These are phyloP conservation scores for Phragmites australis DNA, from an alignment of 176 grass and related monocot genomes.

Conservation along the genomic window DNA sequence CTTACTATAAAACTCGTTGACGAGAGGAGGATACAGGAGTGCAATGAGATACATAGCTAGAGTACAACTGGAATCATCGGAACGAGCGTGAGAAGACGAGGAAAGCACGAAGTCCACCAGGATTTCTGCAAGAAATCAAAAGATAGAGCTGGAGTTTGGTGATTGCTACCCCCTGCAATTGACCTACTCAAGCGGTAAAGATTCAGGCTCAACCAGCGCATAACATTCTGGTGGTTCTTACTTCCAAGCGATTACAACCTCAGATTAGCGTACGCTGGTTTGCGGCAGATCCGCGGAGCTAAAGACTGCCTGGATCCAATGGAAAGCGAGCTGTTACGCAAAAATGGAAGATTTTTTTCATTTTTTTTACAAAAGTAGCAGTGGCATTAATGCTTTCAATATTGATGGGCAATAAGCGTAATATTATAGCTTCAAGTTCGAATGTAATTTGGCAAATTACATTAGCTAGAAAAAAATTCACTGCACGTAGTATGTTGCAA, in stretches of 20 bases:
- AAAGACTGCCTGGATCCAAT: neutral
- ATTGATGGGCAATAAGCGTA: too few species aligned
- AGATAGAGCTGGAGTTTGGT: slow-evolving; percentile 3
- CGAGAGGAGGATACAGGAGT: slow-evolving; percentile 34
- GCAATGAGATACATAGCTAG: neutral
- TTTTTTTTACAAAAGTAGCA: neutral
- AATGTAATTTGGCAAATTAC: neutral
- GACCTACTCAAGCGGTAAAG: slow-evolving; percentile 14
- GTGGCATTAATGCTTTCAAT: too few species aligned
- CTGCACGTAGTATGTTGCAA: neutral
- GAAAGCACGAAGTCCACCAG: slow-evolving; percentile 16
- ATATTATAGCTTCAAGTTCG: neutral
- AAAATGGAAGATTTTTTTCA: neutral
- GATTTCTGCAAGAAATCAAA: neutral
- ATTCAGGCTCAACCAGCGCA: slow-evolving; percentile 16
- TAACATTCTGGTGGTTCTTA: slow-evolving; percentile 3
- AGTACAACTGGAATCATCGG: slow-evolving; percentile 35
- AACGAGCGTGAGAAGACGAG: slow-evolving; percentile 30
- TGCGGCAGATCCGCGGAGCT: neutral
- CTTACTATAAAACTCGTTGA: neutral
- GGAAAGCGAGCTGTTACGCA: neutral
- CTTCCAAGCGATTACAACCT: slow-evolving; percentile 26
- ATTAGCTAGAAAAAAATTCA: too few species aligned
- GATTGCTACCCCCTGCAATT: neutral
- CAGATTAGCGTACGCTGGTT: slow-evolving; percentile 21